Percentiles rank a stretch among this genome's conserved stretches.
Conservation (phyloP, 306 rosid genomes). For the Bauhinia variegata region DNA sequence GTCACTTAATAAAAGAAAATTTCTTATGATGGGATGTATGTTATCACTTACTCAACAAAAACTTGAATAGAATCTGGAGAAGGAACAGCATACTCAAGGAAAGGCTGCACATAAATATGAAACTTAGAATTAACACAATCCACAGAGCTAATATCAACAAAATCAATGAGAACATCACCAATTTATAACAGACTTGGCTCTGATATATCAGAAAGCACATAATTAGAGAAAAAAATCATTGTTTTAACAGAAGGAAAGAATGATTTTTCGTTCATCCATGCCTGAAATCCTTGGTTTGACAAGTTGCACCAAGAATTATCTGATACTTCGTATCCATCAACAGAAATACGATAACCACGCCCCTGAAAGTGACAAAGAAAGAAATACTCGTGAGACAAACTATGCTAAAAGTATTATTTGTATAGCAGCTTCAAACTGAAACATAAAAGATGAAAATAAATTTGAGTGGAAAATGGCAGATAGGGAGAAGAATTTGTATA, state of each 20-base stretch:
- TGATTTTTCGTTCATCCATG: conserved; percentile 30
- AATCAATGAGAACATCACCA: no score
- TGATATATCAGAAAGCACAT: background rate
- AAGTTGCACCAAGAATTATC: conserved; percentile 78
- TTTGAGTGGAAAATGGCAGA: background rate
- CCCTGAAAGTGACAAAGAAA: conserved; percentile 61
- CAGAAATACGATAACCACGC: conserved; percentile 72
- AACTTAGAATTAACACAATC: conserved; percentile 30
- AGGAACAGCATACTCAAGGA: conserved; percentile 50
- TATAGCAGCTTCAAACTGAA: conserved; percentile 9
- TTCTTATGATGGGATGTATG: conserved; percentile 13
- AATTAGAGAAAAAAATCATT: background rate
- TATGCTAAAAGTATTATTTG: no score
- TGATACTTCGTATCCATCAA: conserved; percentile 60
- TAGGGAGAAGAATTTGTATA: conserved; percentile 23
- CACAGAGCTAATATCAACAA: no score
- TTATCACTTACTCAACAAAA: conserved; percentile 63
- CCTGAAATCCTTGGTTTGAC: conserved; percentile 91
- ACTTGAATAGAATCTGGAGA: conserved; percentile 58
- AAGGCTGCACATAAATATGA: conserved; percentile 65
- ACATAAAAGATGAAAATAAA: background rate
- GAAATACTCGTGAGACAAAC: background rate
- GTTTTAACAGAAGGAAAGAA: conserved; percentile 35
- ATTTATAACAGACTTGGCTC: background rate
- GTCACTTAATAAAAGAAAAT: conserved; percentile 1